A percentile compares a stretch with the other conserved stretches of the same genome.
Conservation (phyloP, 2,329 filamentous ascomycete species). For the Alternaria ethzedia region DNA sequence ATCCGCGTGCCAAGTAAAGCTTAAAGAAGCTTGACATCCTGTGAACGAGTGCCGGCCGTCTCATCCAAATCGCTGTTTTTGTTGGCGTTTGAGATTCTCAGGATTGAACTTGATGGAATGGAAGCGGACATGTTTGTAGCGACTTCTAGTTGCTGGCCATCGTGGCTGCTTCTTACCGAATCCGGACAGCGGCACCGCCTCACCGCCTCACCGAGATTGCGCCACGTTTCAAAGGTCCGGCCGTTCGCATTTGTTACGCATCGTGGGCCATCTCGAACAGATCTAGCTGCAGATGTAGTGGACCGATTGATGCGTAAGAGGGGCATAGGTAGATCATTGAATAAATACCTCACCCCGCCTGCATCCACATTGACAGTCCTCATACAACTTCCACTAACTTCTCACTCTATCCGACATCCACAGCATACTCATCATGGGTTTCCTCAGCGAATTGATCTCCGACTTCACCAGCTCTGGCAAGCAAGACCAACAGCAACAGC, state of each 20-base stretch:
- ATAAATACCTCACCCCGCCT: conserved; percentile 20
- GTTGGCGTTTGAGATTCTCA: neutral
- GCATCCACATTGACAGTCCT: neutral
- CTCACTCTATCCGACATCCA: neutral
- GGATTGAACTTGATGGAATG: neutral
- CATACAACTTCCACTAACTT: neutral
- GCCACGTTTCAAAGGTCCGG: conserved; percentile 12
- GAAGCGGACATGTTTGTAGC: neutral
- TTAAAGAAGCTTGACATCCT: conserved; percentile 2
- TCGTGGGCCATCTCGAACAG: conserved; percentile 1
- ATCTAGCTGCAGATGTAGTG: conserved; percentile 5
- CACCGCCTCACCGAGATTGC: conserved; percentile 9
- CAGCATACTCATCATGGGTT: conserved; percentile 22
- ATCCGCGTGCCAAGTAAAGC: conserved; percentile 17
- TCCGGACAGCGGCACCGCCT: conserved; percentile 4
- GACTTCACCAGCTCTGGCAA: conserved; percentile 19
- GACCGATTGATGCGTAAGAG: neutral
- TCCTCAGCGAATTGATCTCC: conserved; percentile 25
- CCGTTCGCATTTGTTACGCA: conserved; percentile 10
- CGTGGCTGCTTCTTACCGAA: neutral
- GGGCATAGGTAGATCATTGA: neutral
- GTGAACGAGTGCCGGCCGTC: neutral
- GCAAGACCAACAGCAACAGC: neutral
- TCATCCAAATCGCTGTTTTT: neutral
- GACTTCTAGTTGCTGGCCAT: neutral